Evolutionary conservation across 2,329 filamentous ascomycete genomes (phyloP), one percentile per base, ranked within the genome.

Genomic region (Colletotrichum destructivum): DNA sequence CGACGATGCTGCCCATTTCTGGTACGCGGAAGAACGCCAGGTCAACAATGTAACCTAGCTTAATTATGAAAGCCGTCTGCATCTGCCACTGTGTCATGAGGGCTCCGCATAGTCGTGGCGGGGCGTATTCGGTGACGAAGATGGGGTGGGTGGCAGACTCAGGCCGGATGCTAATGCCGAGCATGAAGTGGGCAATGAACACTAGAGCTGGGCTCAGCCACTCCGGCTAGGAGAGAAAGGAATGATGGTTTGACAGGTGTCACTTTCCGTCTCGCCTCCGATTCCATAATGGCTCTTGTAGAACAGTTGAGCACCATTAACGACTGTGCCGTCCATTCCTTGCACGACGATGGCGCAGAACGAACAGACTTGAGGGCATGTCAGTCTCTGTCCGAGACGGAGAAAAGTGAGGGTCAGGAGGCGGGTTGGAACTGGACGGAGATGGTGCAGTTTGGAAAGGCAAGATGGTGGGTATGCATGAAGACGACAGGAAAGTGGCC

Each of bases 31-130:
- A 91, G 77, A 92, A 91, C 9, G 88, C 88, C 38, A 92, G 82
- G 75, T 91, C 89, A 57, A 86, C 89, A 8, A 85, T 86, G 77
- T 88, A 92, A 18, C 90, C 90, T 4, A 88, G 2, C 82, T 89
- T 85, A 72, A 89, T 89, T 4, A 87, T 86, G 60, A 88, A 88
- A 1, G 84, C 84, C 0, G 84, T 86, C 84, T 84, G 86, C 80
- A 85, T 81, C 79, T 93, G 91, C 91, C 91, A 93, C 76, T 90
- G 88, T 92, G 94, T 94, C 44, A 93, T 91, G 6, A 94, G 82
- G 1, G 90, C 91, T 62, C 91, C 91, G 69, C 91, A 88, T 55
- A 93, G 89, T 52, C 80, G 81, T 0, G 91, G 88, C 0, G 91
- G 91, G 0, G 90, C 88, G 49, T 87, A 91, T 78, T 94, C 92